Evolutionary conservation across 768 basidiomycete genomes (phyloP), one percentile per base, ranked within the genome.

Genomic region (Tricholoma sp.): DNA sequence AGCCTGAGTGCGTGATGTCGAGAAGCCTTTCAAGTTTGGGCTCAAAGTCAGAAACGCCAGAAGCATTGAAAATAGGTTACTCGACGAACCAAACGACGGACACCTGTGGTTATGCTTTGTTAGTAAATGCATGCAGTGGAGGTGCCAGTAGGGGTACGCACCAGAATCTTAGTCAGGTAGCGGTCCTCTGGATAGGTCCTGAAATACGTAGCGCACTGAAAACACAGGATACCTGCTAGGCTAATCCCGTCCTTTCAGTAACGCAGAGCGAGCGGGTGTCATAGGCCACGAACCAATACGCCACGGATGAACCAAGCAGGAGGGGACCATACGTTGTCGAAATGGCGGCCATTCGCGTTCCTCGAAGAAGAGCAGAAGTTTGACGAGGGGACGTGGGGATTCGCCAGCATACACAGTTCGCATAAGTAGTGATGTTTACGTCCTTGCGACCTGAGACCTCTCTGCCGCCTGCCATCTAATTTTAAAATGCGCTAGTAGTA

Each of bases 141-240:
- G n/a, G n/a, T n/a, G n/a, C 12, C 1, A 12, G 24, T 14, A 22
- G 7, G 14, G 3, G n/a, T 21, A 57, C 65, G 21, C 31, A 65
- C 67, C 63, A 69, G 22, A 51, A 43, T 50, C 39, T 66, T 69
- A n/a, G 63, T 37, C 4, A 53, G 11, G 21, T 27, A 51, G 18
- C 49, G 22, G 43, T 69, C 67, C 6, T 64, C 59, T 31, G 64
- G 60, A 52, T 66, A 69, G 1, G 67, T 18, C 50, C 62, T 66
- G 63, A 67, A 69, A 52, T 67, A 69, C 46, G 64, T 57, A 31
- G 66, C 57, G 47, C 66, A 66, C 59, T 69, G 67, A 4, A 64
- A 58, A 0, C 61, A 64, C 32, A 66, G 61, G 37, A 66, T 49
- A 32, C 67, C 67, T 41, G 64, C 65, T 29, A 69, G 60, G 49